Conservation (phyloP, 805 yeast species). For the Ogataea paradorogensis region DNA sequence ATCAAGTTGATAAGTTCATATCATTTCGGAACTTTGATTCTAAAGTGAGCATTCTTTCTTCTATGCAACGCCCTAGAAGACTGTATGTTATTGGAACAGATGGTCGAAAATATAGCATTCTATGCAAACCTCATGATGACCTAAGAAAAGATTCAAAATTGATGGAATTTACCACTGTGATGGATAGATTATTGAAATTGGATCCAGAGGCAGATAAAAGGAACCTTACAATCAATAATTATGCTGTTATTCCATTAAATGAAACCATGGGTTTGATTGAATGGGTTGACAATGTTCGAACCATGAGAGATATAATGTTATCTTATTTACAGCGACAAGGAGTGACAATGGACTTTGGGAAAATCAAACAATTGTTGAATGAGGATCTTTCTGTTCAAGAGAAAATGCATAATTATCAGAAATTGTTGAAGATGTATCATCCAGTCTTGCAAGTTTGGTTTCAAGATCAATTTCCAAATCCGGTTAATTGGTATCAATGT, state of each 20-base stretch:
- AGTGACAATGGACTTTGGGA: slow-evolving; percentile 28
- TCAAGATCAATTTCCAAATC: slow-evolving; percentile 83
- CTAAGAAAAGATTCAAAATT: slow-evolving; percentile 92
- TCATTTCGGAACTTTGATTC: slow-evolving; percentile 65
- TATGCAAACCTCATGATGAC: slow-evolving; percentile 88
- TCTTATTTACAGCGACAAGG: slow-evolving; percentile 26
- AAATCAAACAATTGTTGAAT: slow-evolving; percentile 24
- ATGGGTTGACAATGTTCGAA: slow-evolving; percentile 74
- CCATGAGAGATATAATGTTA: slow-evolving; percentile 61
- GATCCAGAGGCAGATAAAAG: slow-evolving; percentile 75
- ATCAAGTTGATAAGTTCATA: slow-evolving; percentile 29
- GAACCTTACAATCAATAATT: slow-evolving; percentile 67
- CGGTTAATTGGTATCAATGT: slow-evolving; percentile 80
- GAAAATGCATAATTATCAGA: slow-evolving; percentile 36
- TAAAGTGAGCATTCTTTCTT: slow-evolving; percentile 65
- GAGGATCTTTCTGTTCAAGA: slow-evolving; percentile 27
- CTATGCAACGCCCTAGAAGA: slow-evolving; percentile 85
- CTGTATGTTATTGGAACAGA: slow-evolving; percentile 75
- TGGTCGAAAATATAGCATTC: slow-evolving; percentile 65
- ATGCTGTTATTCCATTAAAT: slow-evolving; percentile 84
- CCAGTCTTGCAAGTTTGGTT: slow-evolving; percentile 89
- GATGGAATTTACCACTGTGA: slow-evolving; percentile 85
- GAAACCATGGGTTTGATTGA: slow-evolving; percentile 90
- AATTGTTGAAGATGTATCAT: slow-evolving; percentile 39
- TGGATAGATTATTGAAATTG: slow-evolving; percentile 66